A percentile compares a stretch with the other conserved stretches of the same genome.
Conservation (phyloP, 192 early-diverging fungal genomes). For the Obelidium mucronatum region DNA sequence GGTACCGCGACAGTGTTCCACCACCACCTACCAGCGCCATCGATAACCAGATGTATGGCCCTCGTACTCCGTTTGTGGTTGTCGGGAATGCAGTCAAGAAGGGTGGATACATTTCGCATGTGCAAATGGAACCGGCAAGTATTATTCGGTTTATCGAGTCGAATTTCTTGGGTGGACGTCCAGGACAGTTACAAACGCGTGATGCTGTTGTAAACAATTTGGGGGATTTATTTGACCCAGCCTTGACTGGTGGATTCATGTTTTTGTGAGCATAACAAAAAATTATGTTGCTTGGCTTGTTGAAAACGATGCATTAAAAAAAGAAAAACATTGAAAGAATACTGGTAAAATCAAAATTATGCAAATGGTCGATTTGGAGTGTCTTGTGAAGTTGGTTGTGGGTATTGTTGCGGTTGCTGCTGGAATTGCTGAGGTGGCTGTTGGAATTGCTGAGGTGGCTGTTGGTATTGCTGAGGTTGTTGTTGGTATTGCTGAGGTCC, state of each 20-base stretch:
- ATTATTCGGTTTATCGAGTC: constrained; percentile 30
- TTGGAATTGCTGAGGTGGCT: no score
- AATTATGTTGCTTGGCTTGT: no score
- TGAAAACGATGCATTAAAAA: no score
- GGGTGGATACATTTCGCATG: constrained; percentile 34
- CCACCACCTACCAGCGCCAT: constrained; percentile 9
- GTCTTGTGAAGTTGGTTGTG: no score
- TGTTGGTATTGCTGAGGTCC: no score
- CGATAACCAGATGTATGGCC: constrained; percentile 11
- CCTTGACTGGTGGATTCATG: constrained; percentile 8
- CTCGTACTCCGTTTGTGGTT: constrained; percentile 23
- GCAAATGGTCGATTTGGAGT: no score
- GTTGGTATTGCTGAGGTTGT: no score
- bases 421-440: no score
- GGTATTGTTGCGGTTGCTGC: no score
- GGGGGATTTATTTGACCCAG: constrained; percentile 15
- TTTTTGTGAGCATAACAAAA: no score
- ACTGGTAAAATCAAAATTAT: no score
- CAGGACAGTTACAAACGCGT: constrained; percentile 33
- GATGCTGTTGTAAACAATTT: constrained; percentile 35
- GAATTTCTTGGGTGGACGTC: constrained; percentile 34
- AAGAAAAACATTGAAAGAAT: no score
- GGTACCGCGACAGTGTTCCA: constrained; percentile 23
- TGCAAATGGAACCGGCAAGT: constrained; percentile 33
- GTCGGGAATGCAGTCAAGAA: constrained; percentile 23